These are phyloP conservation scores for Botrytis pseudocinerea DNA, from an alignment of 2,329 filamentous ascomycete genomes.

Conservation along the genomic window DNA sequence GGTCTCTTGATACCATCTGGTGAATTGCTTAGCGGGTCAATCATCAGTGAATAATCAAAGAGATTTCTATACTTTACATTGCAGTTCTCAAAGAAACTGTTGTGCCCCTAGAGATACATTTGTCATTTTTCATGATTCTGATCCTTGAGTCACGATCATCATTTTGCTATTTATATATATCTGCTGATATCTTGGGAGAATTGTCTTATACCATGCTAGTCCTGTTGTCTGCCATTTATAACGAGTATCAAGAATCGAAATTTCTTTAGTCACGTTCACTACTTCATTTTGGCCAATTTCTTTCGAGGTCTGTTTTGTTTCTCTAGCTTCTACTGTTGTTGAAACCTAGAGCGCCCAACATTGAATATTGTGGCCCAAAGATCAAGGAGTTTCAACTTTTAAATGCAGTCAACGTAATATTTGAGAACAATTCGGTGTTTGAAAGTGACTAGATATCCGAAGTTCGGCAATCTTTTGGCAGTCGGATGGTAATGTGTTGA, in stretches of 20 bases:
- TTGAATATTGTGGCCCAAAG: neutral
- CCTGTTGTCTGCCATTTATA: neutral
- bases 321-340: accelerated
- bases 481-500: neutral
- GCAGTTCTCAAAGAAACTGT: neutral
- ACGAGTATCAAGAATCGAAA: neutral
- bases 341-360: neutral
- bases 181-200: neutral
- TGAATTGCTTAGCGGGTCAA: neutral
- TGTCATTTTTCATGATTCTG: neutral
- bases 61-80: neutral
- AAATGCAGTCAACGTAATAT: neutral
- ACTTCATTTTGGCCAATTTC: neutral
- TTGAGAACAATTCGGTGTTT: neutral
- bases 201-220: neutral
- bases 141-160: accelerated
- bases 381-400: neutral
- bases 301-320: accelerated
- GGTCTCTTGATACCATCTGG: neutral
- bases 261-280: neutral
- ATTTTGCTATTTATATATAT: accelerated
- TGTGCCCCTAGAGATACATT: no score
- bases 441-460: neutral
- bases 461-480: neutral
- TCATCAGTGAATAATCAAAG: neutral